A percentile compares a stretch with the other conserved stretches of the same genome.
Evolutionary conservation across 108 stramenopile genomes (phyloP).

Genomic region (Seminavis robusta): DNA sequence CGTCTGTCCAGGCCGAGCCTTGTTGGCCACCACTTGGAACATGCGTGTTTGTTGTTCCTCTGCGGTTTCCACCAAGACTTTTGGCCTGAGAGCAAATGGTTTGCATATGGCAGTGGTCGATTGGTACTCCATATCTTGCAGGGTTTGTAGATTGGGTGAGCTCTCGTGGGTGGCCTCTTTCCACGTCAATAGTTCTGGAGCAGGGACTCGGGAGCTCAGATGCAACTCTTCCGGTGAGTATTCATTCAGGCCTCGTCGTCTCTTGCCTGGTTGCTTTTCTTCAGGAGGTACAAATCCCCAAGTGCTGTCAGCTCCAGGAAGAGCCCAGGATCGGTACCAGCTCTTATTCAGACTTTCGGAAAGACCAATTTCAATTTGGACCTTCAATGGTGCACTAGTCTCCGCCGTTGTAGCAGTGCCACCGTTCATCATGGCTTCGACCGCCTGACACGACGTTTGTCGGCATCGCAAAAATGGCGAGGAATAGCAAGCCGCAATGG

Average conservation of each 20-base stretch:
- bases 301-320: conserved; percentile 36
- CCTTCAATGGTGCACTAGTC: background rate
- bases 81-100: conserved; percentile 25
- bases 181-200: conserved; percentile 19
- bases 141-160: background rate
- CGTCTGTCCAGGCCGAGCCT: conserved; percentile 23
- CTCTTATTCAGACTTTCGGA: conserved; percentile 46
- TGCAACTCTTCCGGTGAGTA: conserved; percentile 21
- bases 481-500: conserved; percentile 30
- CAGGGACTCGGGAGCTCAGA: conserved; percentile 11
- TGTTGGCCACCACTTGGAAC: conserved; percentile 5
- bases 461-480: conserved; percentile 43
- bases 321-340: conserved; percentile 50
- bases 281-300: too few relatives aligned
- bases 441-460: conserved; percentile 34
- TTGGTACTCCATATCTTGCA: conserved; percentile 23
- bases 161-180: conserved; percentile 11
- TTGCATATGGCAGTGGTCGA: conserved; percentile 21
- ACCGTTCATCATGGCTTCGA: background rate
- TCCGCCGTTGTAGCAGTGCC: background rate
- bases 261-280: conserved; percentile 15
- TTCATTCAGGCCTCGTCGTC: background rate
- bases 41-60: conserved; percentile 30
- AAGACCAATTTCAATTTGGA: conserved; percentile 37
- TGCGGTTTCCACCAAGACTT: conserved; percentile 26